phyloP scores from a whole-genome alignment of 1,284 basidiomycete genomes.

The Earliella scabrosa region DNA sequence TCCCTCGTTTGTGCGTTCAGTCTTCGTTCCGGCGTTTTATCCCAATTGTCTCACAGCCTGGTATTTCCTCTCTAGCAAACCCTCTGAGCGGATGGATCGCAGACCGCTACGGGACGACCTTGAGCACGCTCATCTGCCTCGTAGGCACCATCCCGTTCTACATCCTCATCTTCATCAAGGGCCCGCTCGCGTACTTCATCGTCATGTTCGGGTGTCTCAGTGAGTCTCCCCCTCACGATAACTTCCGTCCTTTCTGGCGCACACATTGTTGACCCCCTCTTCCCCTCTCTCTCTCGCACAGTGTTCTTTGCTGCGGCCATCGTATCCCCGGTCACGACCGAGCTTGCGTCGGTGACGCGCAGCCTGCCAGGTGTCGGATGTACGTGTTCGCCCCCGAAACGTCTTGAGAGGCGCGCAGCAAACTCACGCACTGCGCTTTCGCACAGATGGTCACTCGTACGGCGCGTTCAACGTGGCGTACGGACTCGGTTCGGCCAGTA shows the following conservation, averaged over 20 bases:
- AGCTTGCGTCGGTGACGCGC: constrained; percentile 62
- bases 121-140: constrained; percentile 54
- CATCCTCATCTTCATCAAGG: constrained; percentile 56
- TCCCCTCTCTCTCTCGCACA: too few species aligned
- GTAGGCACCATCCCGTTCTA: constrained; percentile 70
- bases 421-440: too few species aligned
- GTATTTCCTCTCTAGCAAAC: too few species aligned
- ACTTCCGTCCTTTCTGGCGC: background rate
- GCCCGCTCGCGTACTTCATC: constrained; percentile 63
- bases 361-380: constrained; percentile 67
- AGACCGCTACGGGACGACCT: constrained; percentile 67
- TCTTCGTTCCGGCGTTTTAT: constrained; percentile 22
- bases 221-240: constrained; percentile 42
- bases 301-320: constrained; percentile 63
- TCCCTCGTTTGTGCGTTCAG: constrained; percentile 56
- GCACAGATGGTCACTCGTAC: constrained; percentile 65
- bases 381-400: too few species aligned
- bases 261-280: background rate
- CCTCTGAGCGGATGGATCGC: constrained; percentile 65
- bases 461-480: constrained; percentile 72
- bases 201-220: constrained; percentile 60
- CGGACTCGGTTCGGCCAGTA: constrained; percentile 62
- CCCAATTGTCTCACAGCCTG: too few species aligned
- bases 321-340: constrained; percentile 63
- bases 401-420: constrained; percentile 13